phyloP scores from a whole-genome alignment of 2,329 filamentous ascomycete species.

The Fusarium lyarnte region DNA sequence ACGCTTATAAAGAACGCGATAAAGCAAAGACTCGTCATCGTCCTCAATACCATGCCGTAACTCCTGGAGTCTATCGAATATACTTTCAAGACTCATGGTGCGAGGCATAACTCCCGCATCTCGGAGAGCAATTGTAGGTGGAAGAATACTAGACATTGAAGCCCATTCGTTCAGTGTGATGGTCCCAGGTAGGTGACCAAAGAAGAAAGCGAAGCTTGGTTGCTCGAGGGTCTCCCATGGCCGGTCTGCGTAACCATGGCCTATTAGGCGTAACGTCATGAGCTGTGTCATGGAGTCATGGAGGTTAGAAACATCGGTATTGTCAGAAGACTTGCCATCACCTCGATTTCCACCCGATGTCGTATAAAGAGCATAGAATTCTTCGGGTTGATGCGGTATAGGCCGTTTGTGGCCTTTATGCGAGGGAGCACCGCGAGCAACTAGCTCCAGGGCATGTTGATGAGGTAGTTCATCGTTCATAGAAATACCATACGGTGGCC shows the following conservation, averaged over 20 bases:
- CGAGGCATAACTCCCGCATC: constrained; percentile 69
- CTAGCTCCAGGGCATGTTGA: constrained; percentile 65
- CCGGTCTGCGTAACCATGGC: constrained; percentile 52
- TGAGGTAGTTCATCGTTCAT: constrained; percentile 61
- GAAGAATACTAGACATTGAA: constrained; percentile 64
- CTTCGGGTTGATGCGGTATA: constrained; percentile 64
- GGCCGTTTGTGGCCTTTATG: constrained; percentile 64
- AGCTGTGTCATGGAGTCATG: constrained; percentile 68
- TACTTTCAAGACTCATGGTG: constrained; percentile 65
- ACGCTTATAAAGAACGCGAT: constrained; percentile 71
- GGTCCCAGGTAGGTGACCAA: constrained; percentile 73
- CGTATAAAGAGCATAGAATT: constrained; percentile 66
- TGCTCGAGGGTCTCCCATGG: constrained; percentile 80
- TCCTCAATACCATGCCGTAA: constrained; percentile 66
- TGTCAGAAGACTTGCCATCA: constrained; percentile 50
- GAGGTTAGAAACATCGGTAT: constrained; percentile 58
- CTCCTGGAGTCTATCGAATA: constrained; percentile 68
- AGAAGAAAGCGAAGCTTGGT: constrained; percentile 75
- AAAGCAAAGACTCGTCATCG: constrained; percentile 66
- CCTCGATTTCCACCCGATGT: constrained; percentile 57
- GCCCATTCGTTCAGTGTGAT: constrained; percentile 78
- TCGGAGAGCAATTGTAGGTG: constrained; percentile 65
- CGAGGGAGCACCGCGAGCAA: constrained; percentile 66
- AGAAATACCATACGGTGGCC: constrained; percentile 65
- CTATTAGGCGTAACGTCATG: constrained; percentile 63